Evolutionary conservation across 257 asterid genomes (phyloP), one percentile per base, ranked within the genome.

Genomic region (Lycium ferocissimum): DNA sequence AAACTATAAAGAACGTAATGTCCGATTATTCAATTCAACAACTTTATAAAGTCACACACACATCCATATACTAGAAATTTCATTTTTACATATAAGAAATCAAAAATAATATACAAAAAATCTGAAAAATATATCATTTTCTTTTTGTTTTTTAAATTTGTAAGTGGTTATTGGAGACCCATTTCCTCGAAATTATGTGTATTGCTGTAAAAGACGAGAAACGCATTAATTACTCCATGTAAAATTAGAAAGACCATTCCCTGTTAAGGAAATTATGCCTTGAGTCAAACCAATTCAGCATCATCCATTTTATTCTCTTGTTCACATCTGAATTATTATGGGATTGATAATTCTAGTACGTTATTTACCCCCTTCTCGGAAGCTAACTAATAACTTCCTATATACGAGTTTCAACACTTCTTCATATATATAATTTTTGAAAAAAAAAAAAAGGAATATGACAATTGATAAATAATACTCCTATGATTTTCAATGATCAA

Each of bases 241-340:
- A 71, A 71, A 18, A 2, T 18, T 1, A 8, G 35, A 26, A 63
- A 11, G 71, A 26, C 15, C 17, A 3, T 10, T 7, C 22, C 26
- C 22, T 2, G 2, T 17, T 40, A 58, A 58, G 63, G 49, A 13
- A 75, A 12, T 49, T 26, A 1, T 49, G 13, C 20, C 49, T 49
- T 22, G n/a, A 75, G 58, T 75, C 81, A 75, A 49, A 47, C 43
- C 61, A 75, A 47, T 75, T 75, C n/a, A 49, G 20, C 57, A 49
- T 75, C 45, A 75, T 49, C 22, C 20, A 26, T 75, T 75, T 49
- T 20, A 49, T 75, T 75, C 81, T 75, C 40, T 49, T 75, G 81
- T 75, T 75, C 81, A 75, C 81, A 49, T 49, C 22, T 49, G 3
- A 75, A 49, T 47, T 75, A 75, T 47, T n/a, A 20, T 73, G 56